Evolutionary conservation across 352 stramenopile genomes (phyloP).

Genomic region (Globisporangium parvum): DNA sequence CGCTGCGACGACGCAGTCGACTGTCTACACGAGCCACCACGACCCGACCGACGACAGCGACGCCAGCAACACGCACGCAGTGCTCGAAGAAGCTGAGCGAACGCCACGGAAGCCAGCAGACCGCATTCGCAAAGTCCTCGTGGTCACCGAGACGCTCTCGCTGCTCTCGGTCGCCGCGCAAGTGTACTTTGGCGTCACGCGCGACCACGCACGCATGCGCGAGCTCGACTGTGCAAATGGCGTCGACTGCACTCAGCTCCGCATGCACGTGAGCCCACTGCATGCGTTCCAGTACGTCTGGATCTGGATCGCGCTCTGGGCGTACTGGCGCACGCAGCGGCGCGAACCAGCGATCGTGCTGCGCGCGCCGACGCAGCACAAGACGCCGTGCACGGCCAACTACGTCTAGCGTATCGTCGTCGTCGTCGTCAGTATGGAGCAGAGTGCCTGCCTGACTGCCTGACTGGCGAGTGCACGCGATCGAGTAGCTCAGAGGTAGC

Average conservation of each 20-base stretch:
- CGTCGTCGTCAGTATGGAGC: no score
- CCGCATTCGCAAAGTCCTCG: slow-evolving; percentile 44
- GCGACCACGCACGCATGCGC: slow-evolving; percentile 10
- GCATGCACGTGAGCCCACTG: slow-evolving; percentile 25
- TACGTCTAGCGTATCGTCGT: background rate
- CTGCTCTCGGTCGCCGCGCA: slow-evolving; percentile 29
- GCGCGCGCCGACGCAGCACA: background rate
- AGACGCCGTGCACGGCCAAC: slow-evolving; percentile 2
- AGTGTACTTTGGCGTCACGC: slow-evolving; percentile 38
- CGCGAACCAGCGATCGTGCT: background rate
- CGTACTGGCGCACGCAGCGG: slow-evolving; percentile 12
- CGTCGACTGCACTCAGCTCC: slow-evolving; percentile 33
- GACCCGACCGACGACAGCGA: background rate
- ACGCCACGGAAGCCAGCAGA: slow-evolving; percentile 24
- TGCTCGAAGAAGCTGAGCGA: slow-evolving; percentile 10
- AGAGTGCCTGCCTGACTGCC: no score
- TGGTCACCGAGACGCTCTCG: slow-evolving; percentile 36
- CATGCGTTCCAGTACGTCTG: slow-evolving; percentile 28
- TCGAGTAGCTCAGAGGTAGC: background rate
- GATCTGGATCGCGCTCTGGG: slow-evolving; percentile 14
- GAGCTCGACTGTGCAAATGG: slow-evolving; percentile 62
- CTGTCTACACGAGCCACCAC: slow-evolving; percentile 10
- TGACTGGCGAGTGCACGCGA: background rate
- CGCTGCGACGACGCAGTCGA: slow-evolving; percentile 4
- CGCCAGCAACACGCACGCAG: background rate